Evolutionary conservation across 139 green algal genomes (phyloP).

Genomic region (Chlamydomonas applanata): DNA sequence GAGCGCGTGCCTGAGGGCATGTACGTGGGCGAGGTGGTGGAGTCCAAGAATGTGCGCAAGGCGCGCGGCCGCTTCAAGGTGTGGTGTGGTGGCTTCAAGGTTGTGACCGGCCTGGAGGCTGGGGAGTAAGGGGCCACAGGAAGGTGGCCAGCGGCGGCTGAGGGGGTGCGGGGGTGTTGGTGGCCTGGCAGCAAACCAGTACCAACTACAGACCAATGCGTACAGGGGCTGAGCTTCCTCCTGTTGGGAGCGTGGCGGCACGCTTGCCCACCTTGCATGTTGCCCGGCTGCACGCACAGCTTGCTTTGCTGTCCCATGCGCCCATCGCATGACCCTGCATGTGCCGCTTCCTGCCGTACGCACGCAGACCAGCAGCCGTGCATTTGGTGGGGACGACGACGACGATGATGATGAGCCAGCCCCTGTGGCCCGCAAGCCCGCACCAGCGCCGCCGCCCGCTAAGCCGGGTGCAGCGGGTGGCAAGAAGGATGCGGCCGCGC

Average conservation of each 20-base stretch:
- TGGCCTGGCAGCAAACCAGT: no score
- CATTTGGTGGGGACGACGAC: constrained; percentile 38
- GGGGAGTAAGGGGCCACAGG: no score
- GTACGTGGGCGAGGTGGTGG: constrained; percentile 52
- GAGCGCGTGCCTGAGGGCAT: constrained; percentile 45
- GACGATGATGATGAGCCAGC: constrained; percentile 38
- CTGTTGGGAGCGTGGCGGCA: no score
- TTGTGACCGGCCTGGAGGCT: no score
- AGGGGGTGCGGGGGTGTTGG: no score
- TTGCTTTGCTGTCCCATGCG: not conserved
- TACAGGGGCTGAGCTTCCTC: no score
- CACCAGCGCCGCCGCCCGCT: not conserved
- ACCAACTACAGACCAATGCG: no score
- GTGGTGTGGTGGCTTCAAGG: not conserved
- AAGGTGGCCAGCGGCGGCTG: no score
- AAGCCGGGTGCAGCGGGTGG: constrained; percentile 13
- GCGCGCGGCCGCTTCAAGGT: constrained; percentile 29
- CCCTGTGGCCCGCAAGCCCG: constrained; percentile 8
- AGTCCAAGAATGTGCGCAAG: constrained; percentile 61
- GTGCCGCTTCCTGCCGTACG: not conserved
- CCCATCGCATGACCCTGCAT: not conserved
- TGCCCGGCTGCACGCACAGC: no score
- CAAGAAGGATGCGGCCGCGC: constrained; percentile 52
- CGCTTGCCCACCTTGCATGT: no score
- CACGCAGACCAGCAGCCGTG: constrained; percentile 32